Conservation (phyloP, 495 filamentous ascomycete genomes). For the Penicillium pancosmium region DNA sequence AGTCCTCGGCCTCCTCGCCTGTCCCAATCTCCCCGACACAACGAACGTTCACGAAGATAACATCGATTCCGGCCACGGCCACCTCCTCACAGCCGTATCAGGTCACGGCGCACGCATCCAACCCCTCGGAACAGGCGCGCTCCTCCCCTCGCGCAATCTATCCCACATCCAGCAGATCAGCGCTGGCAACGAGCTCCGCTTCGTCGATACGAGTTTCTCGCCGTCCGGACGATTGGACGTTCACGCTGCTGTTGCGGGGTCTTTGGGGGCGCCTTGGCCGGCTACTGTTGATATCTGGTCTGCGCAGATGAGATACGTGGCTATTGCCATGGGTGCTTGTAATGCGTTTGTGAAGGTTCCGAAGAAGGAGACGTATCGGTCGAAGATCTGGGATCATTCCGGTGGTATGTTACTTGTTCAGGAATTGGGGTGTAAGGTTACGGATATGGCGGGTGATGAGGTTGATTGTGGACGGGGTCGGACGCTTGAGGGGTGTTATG, state of each 20-base stretch:
- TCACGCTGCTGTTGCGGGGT: slow-evolving; percentile 51
- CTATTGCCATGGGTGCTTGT: slow-evolving; percentile 59
- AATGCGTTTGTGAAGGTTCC: slow-evolving; percentile 68
- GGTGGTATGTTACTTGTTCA: slow-evolving; percentile 69
- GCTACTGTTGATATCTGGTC: slow-evolving; percentile 59
- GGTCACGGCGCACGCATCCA: slow-evolving; percentile 59
- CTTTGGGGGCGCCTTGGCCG: slow-evolving; percentile 50
- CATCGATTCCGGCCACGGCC: slow-evolving; percentile 54
- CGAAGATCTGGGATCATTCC: slow-evolving; percentile 75
- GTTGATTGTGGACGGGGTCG: slow-evolving; percentile 47
- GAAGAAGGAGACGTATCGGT: slow-evolving; percentile 48
- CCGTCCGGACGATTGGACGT: slow-evolving; percentile 45
- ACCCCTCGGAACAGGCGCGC: slow-evolving; percentile 40
- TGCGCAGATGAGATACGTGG: slow-evolving; percentile 66
- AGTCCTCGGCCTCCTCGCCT: slow-evolving; percentile 56
- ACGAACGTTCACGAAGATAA: slow-evolving; percentile 47
- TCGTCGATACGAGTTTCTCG: slow-evolving; percentile 49
- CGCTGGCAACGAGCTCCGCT: slow-evolving; percentile 41
- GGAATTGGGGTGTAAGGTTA: slow-evolving; percentile 65
- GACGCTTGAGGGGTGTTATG: slow-evolving; percentile 41
- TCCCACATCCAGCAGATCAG: slow-evolving; percentile 28
- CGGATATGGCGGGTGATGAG: slow-evolving; percentile 56
- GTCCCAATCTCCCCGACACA: slow-evolving; percentile 54
- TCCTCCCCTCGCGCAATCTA: slow-evolving; percentile 38
- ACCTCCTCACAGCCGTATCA: slow-evolving; percentile 57